Evolutionary conservation across 2,329 filamentous ascomycete genomes (phyloP), one percentile per base, ranked within the genome.

Genomic region (Chaetothyriales sp.): DNA sequence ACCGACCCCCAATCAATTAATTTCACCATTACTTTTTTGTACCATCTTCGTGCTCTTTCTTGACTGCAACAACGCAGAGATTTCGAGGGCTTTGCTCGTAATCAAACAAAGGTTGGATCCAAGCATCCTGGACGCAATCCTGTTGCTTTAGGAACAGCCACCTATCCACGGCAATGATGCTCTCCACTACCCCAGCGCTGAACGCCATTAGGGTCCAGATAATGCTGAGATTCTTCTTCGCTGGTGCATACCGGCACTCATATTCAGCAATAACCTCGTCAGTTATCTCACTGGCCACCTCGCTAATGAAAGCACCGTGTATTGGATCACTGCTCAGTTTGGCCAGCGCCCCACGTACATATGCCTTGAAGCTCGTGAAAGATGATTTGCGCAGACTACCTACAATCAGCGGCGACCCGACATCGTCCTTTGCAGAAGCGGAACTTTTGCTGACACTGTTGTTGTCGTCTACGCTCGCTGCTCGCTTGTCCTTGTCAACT

Each of bases 191-290:
- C 18, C 80, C 80, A 2, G 90, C 89, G 65, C 87, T 93, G 61
- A 95, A 95, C 1, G 92, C 89, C 90, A 98, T 98, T 61, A 98
- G 66, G 59, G 80, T 87, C 92, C 92, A 98, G 53, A 93, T 79
- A 6, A 93, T 76, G 62, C 84, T 87, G 42, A 98, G 70, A 62
- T 95, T 84, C 60, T 87, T 84, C 69, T 84, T 86, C 50, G 83
- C 74, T 42, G 74, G 73, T 26, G 65, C 64, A 66, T 83, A 95
- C 43, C 68, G 64, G 8, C 64, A 61, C 61, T 85, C 83, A 64
- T 96, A 98, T 12, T 60, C 66, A 8, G 75, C 71, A 46, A 96
- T 82, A 56, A 89, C 82, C 42, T 82, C 81, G 58, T 93, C 86
- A 0, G 79, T 84, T 54, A 95, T 73, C 18, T 67, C 70, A 0